Base-by-base conservation (phyloP, 129 eudicot species). In the Helichrysum umbraculigerum region DNA sequence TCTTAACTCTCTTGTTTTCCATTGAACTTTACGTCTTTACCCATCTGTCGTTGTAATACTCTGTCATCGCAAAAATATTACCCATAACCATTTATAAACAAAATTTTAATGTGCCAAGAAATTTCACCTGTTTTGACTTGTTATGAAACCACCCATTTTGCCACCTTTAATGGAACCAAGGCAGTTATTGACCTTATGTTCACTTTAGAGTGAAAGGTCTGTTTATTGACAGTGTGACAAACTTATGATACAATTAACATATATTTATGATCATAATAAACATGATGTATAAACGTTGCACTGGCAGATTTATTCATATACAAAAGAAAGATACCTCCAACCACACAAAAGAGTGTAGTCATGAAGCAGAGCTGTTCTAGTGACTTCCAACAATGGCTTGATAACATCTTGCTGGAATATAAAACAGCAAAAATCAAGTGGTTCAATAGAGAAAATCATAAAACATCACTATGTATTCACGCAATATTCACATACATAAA, bases 321-420 rank as follows among this genome's bases (percentile, higher is more conserved):
- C 15, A 61, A 9, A 2, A 72, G 29, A 81, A 71, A 37, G 28
- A 74, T 65, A 94, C 99, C 99, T 94, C 97, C 99, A 94, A 75
- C 82, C 97, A 84, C 99, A 94, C 74, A 94, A 82, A 79, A 94
- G 99, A 68, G 97, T 91, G 86, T 96, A 94, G 79, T 94, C 96
- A 81, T 94, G 99, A 79, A 94, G 97, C 41, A 94, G 83, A 78
- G 97, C 88, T 22, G 99, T 94, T 87, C 87, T 94, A 42, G 99
- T 94, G 81, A 91, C 90, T 91, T 94, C 99, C 82, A 94, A 90
- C 75, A 94, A 85, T 66, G 99, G 97, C 86, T 94, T 94, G 56
- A 89, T 87, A 64, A 94, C 99, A 89, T 94, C 99, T 84, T 94
- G 97, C 99, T 94, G 85, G 66, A 74, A 83, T 67, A 60, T 84